Base-by-base conservation (phyloP, 208 protist genomes). In the Zelonia costaricensis region DNA sequence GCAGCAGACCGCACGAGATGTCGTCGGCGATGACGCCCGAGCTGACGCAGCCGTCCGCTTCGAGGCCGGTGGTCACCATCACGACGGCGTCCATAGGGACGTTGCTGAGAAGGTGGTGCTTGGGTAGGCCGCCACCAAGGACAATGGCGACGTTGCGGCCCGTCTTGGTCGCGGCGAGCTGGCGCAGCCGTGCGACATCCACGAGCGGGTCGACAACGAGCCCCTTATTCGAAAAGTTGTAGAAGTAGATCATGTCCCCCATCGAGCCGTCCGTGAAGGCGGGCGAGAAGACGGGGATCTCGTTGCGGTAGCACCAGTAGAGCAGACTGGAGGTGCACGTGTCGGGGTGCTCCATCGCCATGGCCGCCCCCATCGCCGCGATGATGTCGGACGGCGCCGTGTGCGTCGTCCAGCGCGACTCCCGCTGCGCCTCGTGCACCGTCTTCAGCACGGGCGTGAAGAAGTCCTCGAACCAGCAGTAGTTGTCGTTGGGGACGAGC, bases 241-340 rank as follows among this genome's bases (percentile, higher is more conserved):
- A 98, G 74, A 99, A 99, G 80, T 98, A 99, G 44, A 99, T 92
- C 98, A 99, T 99, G 78, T 99, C 99, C 20, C 99, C 99, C 57
- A 99, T 97, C 5, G 96, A 99, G 9, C 98, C 98, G 62, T 99
- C 98, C 23, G 98, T 99, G 9, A 99, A 42, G 0, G 99, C 98
- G 9, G 99, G 99, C 35, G 92, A 99, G 82, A 99, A 99, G 18
- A 99, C 85, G 13, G 99, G 98, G 58, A 99, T 99, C 49, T 96
- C 67, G 76, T 99, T 99, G 59, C 94, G 95, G 72, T 90, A 80
- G 51, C 94, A 97, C 99, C 99, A 99, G 78, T 99, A 99, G 48
- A 98, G 88, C 18, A 99, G 81, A 6, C 97, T 99, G 5, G 91
- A 76, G 30, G 79, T 68, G 70, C 99, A 86, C 44, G 95, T 94